Conservation (phyloP, 73 alveolate species). For the Urostyla sp. region DNA sequence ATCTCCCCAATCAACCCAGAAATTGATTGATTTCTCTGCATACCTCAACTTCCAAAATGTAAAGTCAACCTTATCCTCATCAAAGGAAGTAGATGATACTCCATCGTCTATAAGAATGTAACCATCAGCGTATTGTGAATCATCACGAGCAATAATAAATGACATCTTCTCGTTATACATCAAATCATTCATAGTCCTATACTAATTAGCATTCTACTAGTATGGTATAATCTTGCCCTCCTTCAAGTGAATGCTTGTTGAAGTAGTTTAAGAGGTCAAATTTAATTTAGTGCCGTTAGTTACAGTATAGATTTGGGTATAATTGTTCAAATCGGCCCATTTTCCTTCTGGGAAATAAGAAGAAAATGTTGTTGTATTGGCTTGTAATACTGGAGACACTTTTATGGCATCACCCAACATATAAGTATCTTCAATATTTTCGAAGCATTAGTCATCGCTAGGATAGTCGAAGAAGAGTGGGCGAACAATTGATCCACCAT, state of each 20-base stretch:
- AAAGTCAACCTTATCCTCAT: constrained; percentile 25
- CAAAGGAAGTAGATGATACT: constrained; percentile 21
- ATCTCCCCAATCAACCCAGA: constrained; percentile 45
- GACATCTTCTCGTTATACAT: neutral
- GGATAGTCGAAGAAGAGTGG: constrained; percentile 84
- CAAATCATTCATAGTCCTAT: constrained; percentile 21
- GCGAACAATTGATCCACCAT: constrained; percentile 71
- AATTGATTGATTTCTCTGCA: constrained; percentile 22
- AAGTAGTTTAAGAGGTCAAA: neutral
- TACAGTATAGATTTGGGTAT: constrained; percentile 14
- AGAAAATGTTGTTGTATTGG: constrained; percentile 27
- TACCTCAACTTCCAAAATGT: constrained; percentile 42
- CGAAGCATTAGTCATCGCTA: constrained; percentile 53
- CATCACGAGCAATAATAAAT: constrained; percentile 34
- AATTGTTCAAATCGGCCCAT: constrained; percentile 62
- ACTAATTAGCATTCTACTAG: neutral
- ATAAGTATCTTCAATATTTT: constrained; percentile 68
- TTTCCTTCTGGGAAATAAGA: constrained; percentile 76
- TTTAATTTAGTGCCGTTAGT: neutral
- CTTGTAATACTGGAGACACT: constrained; percentile 76
- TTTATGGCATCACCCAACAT: constrained; percentile 77
- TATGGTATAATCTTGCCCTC: constrained; percentile 57
- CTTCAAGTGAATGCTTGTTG: constrained; percentile 48
- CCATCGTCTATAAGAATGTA: constrained; percentile 54
- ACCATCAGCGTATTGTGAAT: constrained; percentile 34